Conservation (phyloP, 768 basidiomycete genomes). For the Dendrothele bispora region DNA sequence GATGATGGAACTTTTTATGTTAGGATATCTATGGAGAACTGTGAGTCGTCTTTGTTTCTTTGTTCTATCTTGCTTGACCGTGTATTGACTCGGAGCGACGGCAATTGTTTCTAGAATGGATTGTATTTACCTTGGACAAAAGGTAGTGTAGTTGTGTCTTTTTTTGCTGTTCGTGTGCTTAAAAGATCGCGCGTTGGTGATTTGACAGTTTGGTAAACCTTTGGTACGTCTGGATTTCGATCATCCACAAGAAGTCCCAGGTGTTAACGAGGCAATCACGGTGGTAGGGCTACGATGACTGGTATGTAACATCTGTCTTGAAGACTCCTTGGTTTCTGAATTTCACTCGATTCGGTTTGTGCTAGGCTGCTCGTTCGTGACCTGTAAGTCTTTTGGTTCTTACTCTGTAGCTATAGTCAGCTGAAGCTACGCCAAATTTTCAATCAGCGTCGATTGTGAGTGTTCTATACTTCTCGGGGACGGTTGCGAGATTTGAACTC, state of each 20-base stretch:
- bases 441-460: constrained; percentile 71
- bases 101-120: constrained; percentile 64
- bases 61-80: no score
- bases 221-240: constrained; percentile 45
- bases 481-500: neutral
- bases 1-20: neutral
- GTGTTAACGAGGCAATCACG: neutral
- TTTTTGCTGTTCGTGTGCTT: no score
- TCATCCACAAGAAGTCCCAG: constrained; percentile 3
- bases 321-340: neutral
- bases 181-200: no score
- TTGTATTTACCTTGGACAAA: constrained; percentile 94
- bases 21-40: constrained; percentile 97
- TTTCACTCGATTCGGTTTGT: neutral
- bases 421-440: neutral
- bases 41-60: constrained; percentile 37
- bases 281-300: constrained; percentile 55
- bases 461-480: neutral
- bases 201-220: constrained; percentile 64
- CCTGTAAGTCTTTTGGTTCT: constrained; percentile 47
- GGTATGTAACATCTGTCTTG: constrained; percentile 31
- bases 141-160: constrained; percentile 47
- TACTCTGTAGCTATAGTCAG: neutral
- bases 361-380: constrained; percentile 69
- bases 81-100: neutral